phyloP scores from a whole-genome alignment of 2,329 filamentous ascomycete species.

The Macrophomina phaseolina region DNA sequence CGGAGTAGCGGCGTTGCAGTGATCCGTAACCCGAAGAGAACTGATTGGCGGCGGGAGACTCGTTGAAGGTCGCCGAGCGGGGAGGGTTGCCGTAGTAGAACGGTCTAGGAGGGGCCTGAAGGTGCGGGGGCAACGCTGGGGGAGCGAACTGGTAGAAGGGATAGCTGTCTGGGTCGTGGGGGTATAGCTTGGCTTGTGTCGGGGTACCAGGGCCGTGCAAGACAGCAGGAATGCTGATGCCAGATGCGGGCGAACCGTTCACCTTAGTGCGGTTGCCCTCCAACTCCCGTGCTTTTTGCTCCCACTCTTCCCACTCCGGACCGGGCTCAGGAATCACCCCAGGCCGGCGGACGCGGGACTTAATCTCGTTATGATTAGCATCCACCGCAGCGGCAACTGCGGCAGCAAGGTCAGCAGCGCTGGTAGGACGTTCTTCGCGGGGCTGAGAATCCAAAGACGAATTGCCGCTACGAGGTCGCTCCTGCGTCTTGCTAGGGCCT shows the following conservation, averaged over 20 bases:
- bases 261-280: conserved; percentile 10
- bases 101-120: neutral
- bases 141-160: conserved; percentile 13
- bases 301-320: conserved; percentile 17
- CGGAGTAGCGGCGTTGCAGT: conserved; percentile 11
- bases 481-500: neutral
- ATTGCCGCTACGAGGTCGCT: conserved; percentile 11
- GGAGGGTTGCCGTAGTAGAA: conserved; percentile 8
- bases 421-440: neutral
- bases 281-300: conserved; percentile 16
- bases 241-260: conserved; percentile 11
- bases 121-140: conserved; percentile 9
- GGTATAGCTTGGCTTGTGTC: conserved; percentile 10
- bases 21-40: neutral
- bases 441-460: conserved; percentile 1
- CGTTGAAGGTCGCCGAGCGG: conserved; percentile 1
- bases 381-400: conserved; percentile 8
- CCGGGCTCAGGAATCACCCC: conserved; percentile 14
- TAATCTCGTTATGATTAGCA: conserved; percentile 4
- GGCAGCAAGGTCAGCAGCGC: neutral
- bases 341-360: conserved; percentile 6
- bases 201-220: conserved; percentile 14
- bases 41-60: neutral
- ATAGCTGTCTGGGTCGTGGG: conserved; percentile 7
- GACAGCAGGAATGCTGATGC: conserved; percentile 14